Percentiles rank a stretch among this genome's conserved stretches.
phyloP scores from a whole-genome alignment of 805 yeast species.

The Saccharomycopsis lassenensis region DNA sequence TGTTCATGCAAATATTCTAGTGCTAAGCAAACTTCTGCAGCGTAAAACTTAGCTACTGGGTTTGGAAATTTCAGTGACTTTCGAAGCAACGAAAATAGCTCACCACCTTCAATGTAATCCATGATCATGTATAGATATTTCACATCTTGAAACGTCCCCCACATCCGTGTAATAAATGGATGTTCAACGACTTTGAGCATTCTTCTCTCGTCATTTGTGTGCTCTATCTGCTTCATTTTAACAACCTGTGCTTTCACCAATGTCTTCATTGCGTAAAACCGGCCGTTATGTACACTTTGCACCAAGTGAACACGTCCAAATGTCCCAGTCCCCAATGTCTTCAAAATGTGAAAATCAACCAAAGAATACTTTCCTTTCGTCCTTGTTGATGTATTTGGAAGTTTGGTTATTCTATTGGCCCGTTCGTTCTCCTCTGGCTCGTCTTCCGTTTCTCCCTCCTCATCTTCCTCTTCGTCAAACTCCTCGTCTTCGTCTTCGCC shows the following conservation, averaged over 20 bases:
- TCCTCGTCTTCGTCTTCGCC: too few species aligned
- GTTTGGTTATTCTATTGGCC: too few species aligned
- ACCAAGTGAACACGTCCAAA: slow-evolving; percentile 92
- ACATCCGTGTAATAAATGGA: slow-evolving; percentile 84
- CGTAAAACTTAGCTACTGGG: slow-evolving; percentile 93
- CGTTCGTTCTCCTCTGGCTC: too few species aligned
- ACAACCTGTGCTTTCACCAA: slow-evolving; percentile 80
- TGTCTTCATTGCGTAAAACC: slow-evolving; percentile 89
- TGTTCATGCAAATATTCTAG: slow-evolving; percentile 79
- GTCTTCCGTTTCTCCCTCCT: neutral
- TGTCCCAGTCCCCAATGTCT: slow-evolving; percentile 92
- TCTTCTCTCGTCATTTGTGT: slow-evolving; percentile 88
- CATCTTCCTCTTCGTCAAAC: neutral
- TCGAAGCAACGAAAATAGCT: slow-evolving; percentile 72
- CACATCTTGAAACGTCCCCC: slow-evolving; percentile 95
- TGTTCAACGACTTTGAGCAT: slow-evolving; percentile 81
- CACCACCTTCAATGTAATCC: slow-evolving; percentile 97
- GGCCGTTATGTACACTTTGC: slow-evolving; percentile 77
- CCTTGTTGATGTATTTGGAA: slow-evolving; percentile 26
- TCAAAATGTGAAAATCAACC: slow-evolving; percentile 68
- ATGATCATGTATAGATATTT: slow-evolving; percentile 81
- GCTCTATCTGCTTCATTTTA: slow-evolving; percentile 89
- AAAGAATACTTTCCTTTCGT: slow-evolving; percentile 75
- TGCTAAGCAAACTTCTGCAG: slow-evolving; percentile 81
- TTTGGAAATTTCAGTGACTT: slow-evolving; percentile 88